A percentile compares a stretch with the other conserved stretches of the same genome.
Conservation (phyloP, 306 rosid genomes). For the Prunus padus region DNA sequence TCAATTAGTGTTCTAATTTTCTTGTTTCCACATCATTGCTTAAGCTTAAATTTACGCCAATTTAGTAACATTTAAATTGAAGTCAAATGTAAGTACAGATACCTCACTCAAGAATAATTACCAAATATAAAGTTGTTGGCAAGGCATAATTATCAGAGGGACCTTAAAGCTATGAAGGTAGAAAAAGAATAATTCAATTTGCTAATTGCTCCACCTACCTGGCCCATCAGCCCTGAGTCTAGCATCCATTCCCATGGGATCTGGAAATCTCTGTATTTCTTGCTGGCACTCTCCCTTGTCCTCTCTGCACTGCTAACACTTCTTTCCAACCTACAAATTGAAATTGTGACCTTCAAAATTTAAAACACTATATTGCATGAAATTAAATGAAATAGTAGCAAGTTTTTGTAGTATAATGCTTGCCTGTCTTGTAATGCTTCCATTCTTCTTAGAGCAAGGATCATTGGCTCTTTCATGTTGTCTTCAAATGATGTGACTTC, state of each 20-base stretch:
- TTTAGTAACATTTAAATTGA: neutral
- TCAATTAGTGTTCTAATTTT: neutral
- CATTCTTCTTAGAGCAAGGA: slow-evolving; percentile 58
- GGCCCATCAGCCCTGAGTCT: slow-evolving; percentile 69
- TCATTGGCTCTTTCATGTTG: slow-evolving; percentile 55
- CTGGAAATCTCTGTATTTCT: slow-evolving; percentile 61
- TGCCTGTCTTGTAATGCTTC: slow-evolving; percentile 97
- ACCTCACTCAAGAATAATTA: neutral
- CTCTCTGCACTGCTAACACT: slow-evolving; percentile 62
- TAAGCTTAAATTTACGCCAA: neutral
- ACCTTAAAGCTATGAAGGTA: neutral
- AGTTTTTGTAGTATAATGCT: slow-evolving; percentile 32
- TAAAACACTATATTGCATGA: neutral
- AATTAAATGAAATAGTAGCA: neutral
- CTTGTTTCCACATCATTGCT: neutral
- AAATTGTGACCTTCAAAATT: neutral
- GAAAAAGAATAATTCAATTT: neutral
- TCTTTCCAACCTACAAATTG: slow-evolving; percentile 66
- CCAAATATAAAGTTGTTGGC: slow-evolving; percentile 4
- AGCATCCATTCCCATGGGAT: slow-evolving; percentile 93
- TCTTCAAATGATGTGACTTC: slow-evolving; percentile 61
- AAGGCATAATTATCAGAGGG: slow-evolving; percentile 1
- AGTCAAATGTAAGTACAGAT: neutral
- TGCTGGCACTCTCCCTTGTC: slow-evolving; percentile 67
- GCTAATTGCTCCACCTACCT: slow-evolving; percentile 41